Evolutionary conservation across 1,284 basidiomycete species (phyloP).

Genomic region (Naganishia sp.): DNA sequence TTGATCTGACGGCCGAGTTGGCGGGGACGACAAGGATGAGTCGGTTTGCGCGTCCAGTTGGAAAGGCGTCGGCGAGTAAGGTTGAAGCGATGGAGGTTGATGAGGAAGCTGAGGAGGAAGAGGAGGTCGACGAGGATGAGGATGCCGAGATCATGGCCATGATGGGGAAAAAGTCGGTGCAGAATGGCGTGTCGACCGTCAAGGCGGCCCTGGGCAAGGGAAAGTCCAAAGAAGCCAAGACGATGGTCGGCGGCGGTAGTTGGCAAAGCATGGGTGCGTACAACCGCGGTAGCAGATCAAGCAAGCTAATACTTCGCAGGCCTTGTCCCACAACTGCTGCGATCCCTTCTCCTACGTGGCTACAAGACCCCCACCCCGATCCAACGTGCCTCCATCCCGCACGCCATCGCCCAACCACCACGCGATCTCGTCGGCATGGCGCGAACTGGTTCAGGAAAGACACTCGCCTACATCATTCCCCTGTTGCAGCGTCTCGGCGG

Average conservation of each 20-base stretch:
- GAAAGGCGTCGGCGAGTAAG: neutral
- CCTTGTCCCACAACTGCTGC: conserved; percentile 77
- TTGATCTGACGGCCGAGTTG: conserved; percentile 20
- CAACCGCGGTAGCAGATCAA: neutral
- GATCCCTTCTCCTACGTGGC: conserved; percentile 86
- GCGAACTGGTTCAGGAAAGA: conserved; percentile 96
- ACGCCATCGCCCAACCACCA: conserved; percentile 79
- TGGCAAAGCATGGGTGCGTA: conserved; percentile 36
- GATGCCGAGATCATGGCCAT: conserved; percentile 32
- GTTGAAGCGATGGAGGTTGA: conserved; percentile 3
- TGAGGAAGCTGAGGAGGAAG: conserved; percentile 1
- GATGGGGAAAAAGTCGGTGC: conserved; percentile 33
- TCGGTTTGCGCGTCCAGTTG: conserved; percentile 3
- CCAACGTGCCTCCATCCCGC: conserved; percentile 85
- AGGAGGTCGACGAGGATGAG: conserved; percentile 30
- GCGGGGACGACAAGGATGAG: conserved; percentile 24
- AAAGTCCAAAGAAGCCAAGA: conserved; percentile 30
- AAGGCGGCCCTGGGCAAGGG: conserved; percentile 35
- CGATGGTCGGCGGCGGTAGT: conserved; percentile 33
- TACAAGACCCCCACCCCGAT: conserved; percentile 96
- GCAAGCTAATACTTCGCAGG: conserved; percentile 56
- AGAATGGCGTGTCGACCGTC: conserved; percentile 35
- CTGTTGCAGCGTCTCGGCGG: conserved; percentile 84
- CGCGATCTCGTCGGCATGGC: conserved; percentile 98
- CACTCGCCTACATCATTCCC: conserved; percentile 93